phyloP scores from a whole-genome alignment of 495 filamentous ascomycete genomes.

The Niebla homalea region DNA sequence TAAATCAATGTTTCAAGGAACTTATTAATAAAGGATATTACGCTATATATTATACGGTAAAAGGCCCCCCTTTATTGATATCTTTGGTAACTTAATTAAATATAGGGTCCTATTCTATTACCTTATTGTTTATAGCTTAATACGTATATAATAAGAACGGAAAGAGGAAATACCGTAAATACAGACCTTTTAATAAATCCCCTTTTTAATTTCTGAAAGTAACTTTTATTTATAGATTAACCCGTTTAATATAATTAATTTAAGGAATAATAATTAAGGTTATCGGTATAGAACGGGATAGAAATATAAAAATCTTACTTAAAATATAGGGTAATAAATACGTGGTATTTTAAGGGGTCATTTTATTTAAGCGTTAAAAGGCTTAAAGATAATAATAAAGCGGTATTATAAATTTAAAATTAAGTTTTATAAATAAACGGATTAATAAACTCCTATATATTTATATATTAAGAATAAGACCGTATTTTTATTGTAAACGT shows the following conservation, averaged over 20 bases:
- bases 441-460: neutral
- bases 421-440: too few relatives aligned
- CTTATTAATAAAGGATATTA: too few relatives aligned
- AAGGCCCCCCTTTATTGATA: neutral
- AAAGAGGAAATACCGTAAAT: neutral
- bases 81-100: neutral
- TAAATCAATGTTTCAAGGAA: neutral
- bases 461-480: too few relatives aligned
- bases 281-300: too few relatives aligned
- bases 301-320: too few relatives aligned
- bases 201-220: too few relatives aligned
- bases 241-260: neutral
- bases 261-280: neutral
- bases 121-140: neutral
- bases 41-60: neutral
- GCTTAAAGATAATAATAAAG: neutral
- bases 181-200: too few relatives aligned
- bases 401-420: neutral
- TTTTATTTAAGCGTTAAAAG: neutral
- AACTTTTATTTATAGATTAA: too few relatives aligned
- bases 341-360: too few relatives aligned
- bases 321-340: too few relatives aligned
- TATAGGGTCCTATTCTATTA: neutral
- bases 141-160: neutral
- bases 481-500: too few relatives aligned